Evolutionary conservation across 257 asterid species (phyloP).

Genomic region (Osmanthus fragrans): DNA sequence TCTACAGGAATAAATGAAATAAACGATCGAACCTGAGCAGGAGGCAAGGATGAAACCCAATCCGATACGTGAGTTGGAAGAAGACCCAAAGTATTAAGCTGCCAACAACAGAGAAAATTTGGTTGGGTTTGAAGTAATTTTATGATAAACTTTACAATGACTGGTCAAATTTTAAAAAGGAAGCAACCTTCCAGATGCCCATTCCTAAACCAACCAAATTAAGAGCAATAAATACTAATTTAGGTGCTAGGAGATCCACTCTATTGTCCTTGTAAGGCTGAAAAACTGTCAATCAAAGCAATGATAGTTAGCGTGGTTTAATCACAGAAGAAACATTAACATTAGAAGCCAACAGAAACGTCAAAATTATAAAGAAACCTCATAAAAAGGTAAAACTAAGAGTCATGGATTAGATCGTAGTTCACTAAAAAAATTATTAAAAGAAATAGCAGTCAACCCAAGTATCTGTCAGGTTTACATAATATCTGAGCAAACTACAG

Average conservation of each 20-base stretch:
- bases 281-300: conserved; percentile 55
- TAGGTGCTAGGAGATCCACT: conserved; percentile 80
- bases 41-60: conserved; percentile 98
- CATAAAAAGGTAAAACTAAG: not conserved
- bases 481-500: not conserved
- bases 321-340: not conserved
- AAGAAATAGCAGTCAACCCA: not conserved
- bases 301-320: not conserved
- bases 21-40: conserved; percentile 73
- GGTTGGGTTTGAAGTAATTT: conserved; percentile 5
- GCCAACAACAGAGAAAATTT: conserved; percentile 20
- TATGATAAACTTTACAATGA: not conserved
- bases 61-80: conserved; percentile 96
- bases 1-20: not conserved
- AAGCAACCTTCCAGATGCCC: conserved; percentile 92
- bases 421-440: not conserved
- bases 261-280: conserved; percentile 93
- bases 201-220: conserved; percentile 86
- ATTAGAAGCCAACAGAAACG: not conserved
- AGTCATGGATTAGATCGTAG: not conserved
- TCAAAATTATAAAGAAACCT: not conserved
- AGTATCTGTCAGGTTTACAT: not conserved
- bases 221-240: conserved; percentile 73
- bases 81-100: conserved; percentile 95
- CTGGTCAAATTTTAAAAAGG: not conserved